Base-by-base conservation (phyloP, 2,329 filamentous ascomycete genomes). In the Penicillium olsonii region DNA sequence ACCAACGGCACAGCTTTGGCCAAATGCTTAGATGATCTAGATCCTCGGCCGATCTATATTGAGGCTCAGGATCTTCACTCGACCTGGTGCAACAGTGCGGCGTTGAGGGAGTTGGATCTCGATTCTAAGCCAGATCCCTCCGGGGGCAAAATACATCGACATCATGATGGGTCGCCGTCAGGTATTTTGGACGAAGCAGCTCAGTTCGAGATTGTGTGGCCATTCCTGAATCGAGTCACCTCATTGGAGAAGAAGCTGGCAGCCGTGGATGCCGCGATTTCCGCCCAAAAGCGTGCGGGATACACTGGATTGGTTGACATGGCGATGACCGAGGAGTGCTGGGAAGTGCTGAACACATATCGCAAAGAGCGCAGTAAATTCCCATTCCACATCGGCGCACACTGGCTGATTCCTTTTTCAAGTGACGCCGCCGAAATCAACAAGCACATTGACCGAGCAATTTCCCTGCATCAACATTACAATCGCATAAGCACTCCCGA, bases 251-350 rank as follows among this genome's bases (percentile, higher is more conserved):
- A 78, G 43, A 77, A 76, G 51, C 57, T 69, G 39, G 55, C 55
- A 0, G 70, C 70, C 1, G 60, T 79, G 17, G 63, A 66, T n/a
- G 65, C 68, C 2, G 76, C 73, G 0, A 68, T 79, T 31, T 44
- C 54, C 1, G 72, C 70, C 4, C 78, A 78, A 47, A 72, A 72
- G 45, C 56, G 63, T 0, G 70, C 71, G 0, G 77, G 77, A 4
- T 77, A 75, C 48, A 79, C 77, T 1, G 75, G 76, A 2, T 65
- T 76, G 26, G 67, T 78, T 12, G 77, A 79, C 37, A 78, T 79
- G 77, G 77, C 76, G 17, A 78, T 76, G 70, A 75, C 78, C 50
- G 75, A 78, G 42, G 73, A 71, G 38, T 66, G 68, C 1, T 79
- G 76, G 76, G 69, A 68, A 26, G 69, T 71, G 0, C 61, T 78